These are phyloP conservation scores for Coemansia sp. DNA, from an alignment of 192 early-diverging fungal species.

Conservation along the genomic window DNA sequence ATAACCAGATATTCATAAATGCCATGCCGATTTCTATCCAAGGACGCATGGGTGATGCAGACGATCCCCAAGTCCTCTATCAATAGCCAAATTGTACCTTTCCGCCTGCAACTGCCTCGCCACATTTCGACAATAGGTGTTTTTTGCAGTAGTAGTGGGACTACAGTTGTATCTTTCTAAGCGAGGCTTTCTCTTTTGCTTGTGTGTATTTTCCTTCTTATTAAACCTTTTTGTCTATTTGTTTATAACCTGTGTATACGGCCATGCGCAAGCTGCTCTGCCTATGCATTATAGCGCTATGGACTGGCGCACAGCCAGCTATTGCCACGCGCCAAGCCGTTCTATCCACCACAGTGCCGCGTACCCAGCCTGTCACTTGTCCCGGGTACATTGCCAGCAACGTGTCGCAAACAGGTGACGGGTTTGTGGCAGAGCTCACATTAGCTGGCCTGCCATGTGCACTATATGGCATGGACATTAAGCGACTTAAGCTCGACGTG, in stretches of 20 bases:
- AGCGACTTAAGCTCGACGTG: constrained; percentile 48
- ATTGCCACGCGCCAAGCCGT: background rate
- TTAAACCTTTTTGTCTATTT: background rate
- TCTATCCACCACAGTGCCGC: background rate
- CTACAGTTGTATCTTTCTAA: background rate
- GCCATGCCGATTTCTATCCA: background rate
- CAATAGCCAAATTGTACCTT: background rate
- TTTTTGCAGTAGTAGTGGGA: background rate
- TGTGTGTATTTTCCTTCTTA: background rate
- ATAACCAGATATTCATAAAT: background rate
- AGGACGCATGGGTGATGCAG: background rate
- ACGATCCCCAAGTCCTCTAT: background rate
- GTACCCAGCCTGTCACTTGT: background rate
- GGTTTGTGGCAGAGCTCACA: constrained; percentile 19
- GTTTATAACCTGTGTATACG: background rate
- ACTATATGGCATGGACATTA: constrained; percentile 54
- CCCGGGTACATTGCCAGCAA: constrained; percentile 23
- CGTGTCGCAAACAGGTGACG: constrained; percentile 5
- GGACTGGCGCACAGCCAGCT: background rate
- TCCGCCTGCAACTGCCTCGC: background rate
- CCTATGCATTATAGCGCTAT: constrained; percentile 1
- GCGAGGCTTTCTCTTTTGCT: background rate
- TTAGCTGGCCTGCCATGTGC: constrained; percentile 32
- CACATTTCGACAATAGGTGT: background rate
- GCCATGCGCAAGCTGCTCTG: constrained; percentile 2